Base-by-base conservation (phyloP, 192 early-diverging fungal genomes). In the Thamnidium elegans region DNA sequence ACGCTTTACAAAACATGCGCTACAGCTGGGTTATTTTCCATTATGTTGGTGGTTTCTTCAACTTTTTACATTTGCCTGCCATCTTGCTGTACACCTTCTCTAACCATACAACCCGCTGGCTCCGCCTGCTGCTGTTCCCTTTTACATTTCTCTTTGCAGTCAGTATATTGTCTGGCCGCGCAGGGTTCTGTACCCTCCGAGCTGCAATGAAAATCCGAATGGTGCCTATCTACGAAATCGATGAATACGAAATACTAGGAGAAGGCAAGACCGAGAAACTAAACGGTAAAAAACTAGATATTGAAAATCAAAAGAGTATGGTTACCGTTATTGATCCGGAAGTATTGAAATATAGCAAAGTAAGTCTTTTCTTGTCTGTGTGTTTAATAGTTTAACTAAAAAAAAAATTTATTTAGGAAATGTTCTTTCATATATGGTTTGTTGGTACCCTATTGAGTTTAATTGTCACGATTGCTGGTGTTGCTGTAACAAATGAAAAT, bases 1-100 rank as follows among this genome's bases (percentile, higher is more conserved):
- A 62, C 19, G 70, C 65, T 7, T 44, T 67, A 3, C 58, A 62
- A 42, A 72, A 72, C 34, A 72, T 72, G 20, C 31, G 65, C 13
- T 67, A 62, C 36, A 53, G 65, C 17, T 58, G 44, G 21, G 54
- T 63, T 20, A 53, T 62, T 31, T 7, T 72, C n/a, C 65, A 60
- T n/a, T 72, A 63, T n/a, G 44, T 45, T 13, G 21, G 30, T 20
- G 58, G 58, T 14, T 10, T 56, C 20, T 23, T 66, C 15, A 52
- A 66, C n/a, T 44, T 72, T 21, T 30, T 67, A 17, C 60, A 65
- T 56, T 34, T 67, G 31, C 59, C 58, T 4, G 13, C 61, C 14
- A 23, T 72, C 4, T 43, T 58, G 13, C 51, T 30, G 13, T 59
- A 62, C 8, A 62, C 67, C 0, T 61, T 54, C 45, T 47, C 67